Conservation (phyloP, 352 stramenopile genomes). For the Proteromonas lacertae region DNA sequence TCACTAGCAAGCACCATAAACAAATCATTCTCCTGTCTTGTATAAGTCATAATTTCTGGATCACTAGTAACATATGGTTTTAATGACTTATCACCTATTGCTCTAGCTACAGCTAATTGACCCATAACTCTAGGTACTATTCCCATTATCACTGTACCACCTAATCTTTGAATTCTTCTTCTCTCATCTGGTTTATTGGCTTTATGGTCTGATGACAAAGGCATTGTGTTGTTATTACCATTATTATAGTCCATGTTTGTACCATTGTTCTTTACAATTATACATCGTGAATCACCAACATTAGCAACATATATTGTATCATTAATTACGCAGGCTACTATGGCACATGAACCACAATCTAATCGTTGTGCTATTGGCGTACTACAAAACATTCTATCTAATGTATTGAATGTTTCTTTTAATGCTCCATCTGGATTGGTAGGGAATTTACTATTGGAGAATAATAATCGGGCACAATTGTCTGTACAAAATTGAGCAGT, state of each 20-base stretch:
- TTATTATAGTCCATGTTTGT: too few species aligned
- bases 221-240: too few species aligned
- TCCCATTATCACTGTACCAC: slow-evolving; percentile 47
- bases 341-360: too few species aligned
- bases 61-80: slow-evolving; percentile 57
- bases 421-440: too few species aligned
- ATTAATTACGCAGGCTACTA: too few species aligned
- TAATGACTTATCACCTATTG: slow-evolving; percentile 52
- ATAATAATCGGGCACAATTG: too few species aligned
- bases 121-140: slow-evolving; percentile 62
- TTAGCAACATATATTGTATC: too few species aligned
- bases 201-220: slow-evolving; percentile 1
- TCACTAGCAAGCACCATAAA: slow-evolving; percentile 49
- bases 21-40: slow-evolving; percentile 26
- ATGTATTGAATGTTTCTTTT: too few species aligned
- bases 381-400: too few species aligned
- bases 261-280: too few species aligned
- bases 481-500: slow-evolving; percentile 29
- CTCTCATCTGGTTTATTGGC: slow-evolving; percentile 15
- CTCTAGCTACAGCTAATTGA: slow-evolving; percentile 35
- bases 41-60: slow-evolving; percentile 18
- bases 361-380: too few species aligned
- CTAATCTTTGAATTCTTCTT: slow-evolving; percentile 36
- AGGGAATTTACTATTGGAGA: too few species aligned
- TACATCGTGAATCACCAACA: slow-evolving; percentile 1